phyloP scores from a whole-genome alignment of 768 basidiomycete species.

The Scleroderma citrinum region DNA sequence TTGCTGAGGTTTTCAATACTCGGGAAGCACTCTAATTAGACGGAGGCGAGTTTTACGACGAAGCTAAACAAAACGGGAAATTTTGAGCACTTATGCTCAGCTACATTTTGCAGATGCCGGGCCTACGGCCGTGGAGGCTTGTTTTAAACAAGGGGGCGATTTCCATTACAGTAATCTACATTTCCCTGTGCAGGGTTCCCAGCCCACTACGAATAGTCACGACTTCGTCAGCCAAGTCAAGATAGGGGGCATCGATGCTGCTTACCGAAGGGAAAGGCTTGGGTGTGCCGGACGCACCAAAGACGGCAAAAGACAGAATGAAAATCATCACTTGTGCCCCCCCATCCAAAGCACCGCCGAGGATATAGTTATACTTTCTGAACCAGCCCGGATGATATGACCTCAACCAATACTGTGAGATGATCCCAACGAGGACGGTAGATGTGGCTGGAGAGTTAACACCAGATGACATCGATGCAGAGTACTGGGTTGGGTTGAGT shows the following conservation, averaged over 20 bases:
- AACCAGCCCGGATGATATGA: conserved; percentile 61
- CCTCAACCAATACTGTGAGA: conserved; percentile 57
- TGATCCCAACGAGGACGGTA: conserved; percentile 45
- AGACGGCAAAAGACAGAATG: conserved; percentile 58
- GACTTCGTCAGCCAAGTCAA: neutral
- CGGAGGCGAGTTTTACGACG: too few species aligned
- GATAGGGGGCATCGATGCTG: neutral
- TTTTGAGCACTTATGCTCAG: too few species aligned
- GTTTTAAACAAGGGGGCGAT: conserved; percentile 48
- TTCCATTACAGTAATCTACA: conserved; percentile 56
- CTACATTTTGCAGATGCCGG: too few species aligned
- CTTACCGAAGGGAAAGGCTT: conserved; percentile 38
- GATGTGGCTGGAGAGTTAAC: conserved; percentile 48
- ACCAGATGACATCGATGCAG: conserved; percentile 43
- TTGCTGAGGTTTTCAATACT: too few species aligned
- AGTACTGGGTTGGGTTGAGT: conserved; percentile 27
- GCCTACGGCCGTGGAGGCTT: too few species aligned
- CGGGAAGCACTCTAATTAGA: too few species aligned
- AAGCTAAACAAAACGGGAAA: too few species aligned
- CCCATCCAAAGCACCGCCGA: neutral
- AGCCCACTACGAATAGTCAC: conserved; percentile 35
- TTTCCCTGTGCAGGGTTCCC: conserved; percentile 50
- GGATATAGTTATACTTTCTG: conserved; percentile 53
- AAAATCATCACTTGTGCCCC: conserved; percentile 49
- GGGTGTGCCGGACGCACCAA: conserved; percentile 45